Base-by-base conservation (phyloP, 371 early-diverging fungal species). In the Globomyces sp. region DNA sequence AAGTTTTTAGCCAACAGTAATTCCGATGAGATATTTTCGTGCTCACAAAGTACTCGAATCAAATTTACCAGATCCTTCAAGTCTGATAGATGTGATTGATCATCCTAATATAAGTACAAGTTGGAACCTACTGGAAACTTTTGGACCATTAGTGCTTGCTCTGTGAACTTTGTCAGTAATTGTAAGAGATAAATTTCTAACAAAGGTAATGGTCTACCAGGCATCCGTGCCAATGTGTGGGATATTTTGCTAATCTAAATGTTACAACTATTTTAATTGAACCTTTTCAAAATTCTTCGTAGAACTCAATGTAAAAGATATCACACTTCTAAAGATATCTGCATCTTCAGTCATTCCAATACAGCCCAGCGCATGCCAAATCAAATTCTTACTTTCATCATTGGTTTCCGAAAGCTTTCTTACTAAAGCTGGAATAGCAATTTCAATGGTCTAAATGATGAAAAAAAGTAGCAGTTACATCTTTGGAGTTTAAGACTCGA, bases 291-390 rank as follows among this genome's bases (percentile, higher is more conserved):
- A 24, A 24, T 24, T 24, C 24, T 24, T 24, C 24, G 24, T 24
- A 63, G 49, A 62, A 45, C 24, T 13, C 46, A 62, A 55, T n/a
- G 60, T 70, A 24, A 70, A 45, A 1, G 70, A 73, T 50, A 74
- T 65, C 8, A 76, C 49, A 41, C 70, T 65, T 9, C 63, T 63
- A 44, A 79, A 78, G 3, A 77, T 70, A 0, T 77, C 76, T 1
- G 41, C 13, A n/a, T 65, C 69, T 13, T 64, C 62, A 0, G 71
- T 74, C 42, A 72, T 57, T 0, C 72, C 77, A 34, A 77, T 68
- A 52, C 66, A 58, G 34, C 77, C 77, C 5, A 82, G 69, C n/a
- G 58, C 47, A 49, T 77, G 68, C 77, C 77, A 79, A 13, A 79
- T 64, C 8, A 60, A 41, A 9, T 66, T 68, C 24, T 72, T 57